Evolutionary conservation across 2,329 filamentous ascomycete species (phyloP), one percentile per base, ranked within the genome.

Genomic region (Alternaria triticimaculans): DNA sequence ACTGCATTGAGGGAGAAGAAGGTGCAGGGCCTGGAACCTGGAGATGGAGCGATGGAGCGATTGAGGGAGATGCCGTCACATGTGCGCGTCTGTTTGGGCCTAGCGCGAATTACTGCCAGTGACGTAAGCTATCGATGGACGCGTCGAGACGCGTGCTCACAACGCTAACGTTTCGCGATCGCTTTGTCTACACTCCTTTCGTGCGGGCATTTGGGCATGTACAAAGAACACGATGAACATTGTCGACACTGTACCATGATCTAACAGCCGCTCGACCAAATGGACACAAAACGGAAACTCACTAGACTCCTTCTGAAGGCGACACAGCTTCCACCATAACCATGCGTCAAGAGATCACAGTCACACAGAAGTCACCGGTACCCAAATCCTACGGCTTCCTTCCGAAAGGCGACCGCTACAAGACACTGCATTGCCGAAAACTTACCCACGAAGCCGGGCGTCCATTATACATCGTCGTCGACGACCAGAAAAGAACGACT

Each of bases 341-440:
- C 11, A 70, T 69, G 64, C 69, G 46, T 28, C 18, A 28, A 46
- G 75, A 78, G 62, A 55, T 72, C 11, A 72, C 60, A 18, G 76
- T 78, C 9, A 50, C 49, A 14, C 51, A 70, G 2, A 66, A 25
- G 10, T 60, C 61, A 6, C 62, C 71, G 7, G 73, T 78, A 66
- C 76, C 74, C 1, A 67, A 71, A 44, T 74, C 69, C 46, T 79
- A 80, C 57, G 68, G 72, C 14, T 78, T 78, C 49, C 69, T 80
- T n/a, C 68, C 72, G 2, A 79, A 79, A 30, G 76, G 76, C 44
- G 73, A 72, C 50, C 66, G 65, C 41, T 79, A 78, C 70, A 78
- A 78, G 43, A 80, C 76, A 4, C 60, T 78, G 25, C 74, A 78
- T 60, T 74, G 72, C 46, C 72, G 76, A 23, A 75, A 74, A 20